These are phyloP conservation scores for Debaryomyces psychrophilus DNA, from an alignment of 1,139 yeast genomes.

Conservation along the genomic window DNA sequence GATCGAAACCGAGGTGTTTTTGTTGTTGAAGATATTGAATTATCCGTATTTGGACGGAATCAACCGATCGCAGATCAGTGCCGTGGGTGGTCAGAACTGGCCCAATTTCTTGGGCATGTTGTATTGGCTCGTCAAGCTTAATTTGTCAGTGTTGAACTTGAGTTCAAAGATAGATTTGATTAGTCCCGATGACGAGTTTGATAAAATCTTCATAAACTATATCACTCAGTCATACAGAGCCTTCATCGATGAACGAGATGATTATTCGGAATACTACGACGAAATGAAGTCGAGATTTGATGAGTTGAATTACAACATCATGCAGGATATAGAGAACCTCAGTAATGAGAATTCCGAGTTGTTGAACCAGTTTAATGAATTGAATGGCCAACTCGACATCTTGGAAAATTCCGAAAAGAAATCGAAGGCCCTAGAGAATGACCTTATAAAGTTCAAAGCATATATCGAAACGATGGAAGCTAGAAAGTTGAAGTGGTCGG, in stretches of 20 bases:
- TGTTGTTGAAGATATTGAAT: conserved; percentile 61
- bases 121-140: conserved; percentile 73
- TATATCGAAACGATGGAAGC: conserved; percentile 70
- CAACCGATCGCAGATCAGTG: conserved; percentile 82
- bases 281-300: conserved; percentile 62
- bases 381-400: conserved; percentile 30
- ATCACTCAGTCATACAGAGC: conserved; percentile 68
- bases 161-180: conserved; percentile 30
- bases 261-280: conserved; percentile 54
- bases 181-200: conserved; percentile 49
- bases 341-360: conserved; percentile 49
- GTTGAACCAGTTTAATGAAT: conserved; percentile 27
- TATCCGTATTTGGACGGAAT: conserved; percentile 85
- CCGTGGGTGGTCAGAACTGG: conserved; percentile 94
- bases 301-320: conserved; percentile 37
- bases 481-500: conserved; percentile 67
- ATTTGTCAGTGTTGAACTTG: conserved; percentile 48
- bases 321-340: conserved; percentile 41
- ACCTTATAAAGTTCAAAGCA: conserved; percentile 67
- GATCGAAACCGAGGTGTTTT: conserved; percentile 76
- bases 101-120: conserved; percentile 79
- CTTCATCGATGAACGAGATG: conserved; percentile 66
- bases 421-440: conserved; percentile 68
- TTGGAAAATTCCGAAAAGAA: conserved; percentile 56
- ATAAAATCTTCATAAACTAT: conserved; percentile 67